A percentile compares a stretch with the other conserved stretches of the same genome.
Evolutionary conservation across 495 filamentous ascomycete genomes (phyloP).

Genomic region (Pyrenula aspistea): DNA sequence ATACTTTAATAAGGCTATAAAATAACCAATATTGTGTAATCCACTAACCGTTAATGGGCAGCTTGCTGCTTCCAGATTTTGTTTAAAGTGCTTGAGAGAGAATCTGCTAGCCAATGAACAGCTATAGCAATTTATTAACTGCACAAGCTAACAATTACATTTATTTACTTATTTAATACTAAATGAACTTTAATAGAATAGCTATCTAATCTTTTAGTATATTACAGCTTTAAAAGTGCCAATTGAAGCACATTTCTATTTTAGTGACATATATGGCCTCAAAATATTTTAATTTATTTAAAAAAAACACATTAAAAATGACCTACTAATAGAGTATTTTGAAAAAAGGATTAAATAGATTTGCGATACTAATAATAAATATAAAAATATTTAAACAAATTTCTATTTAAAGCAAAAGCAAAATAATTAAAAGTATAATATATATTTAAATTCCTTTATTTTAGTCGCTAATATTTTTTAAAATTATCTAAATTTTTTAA

Average conservation of each 20-base stretch:
- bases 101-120: not conserved
- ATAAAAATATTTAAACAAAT: not conserved
- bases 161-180: not conserved
- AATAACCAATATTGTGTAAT: constrained; percentile 8
- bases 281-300: not conserved
- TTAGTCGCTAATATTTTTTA: not conserved
- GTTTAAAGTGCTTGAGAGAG: not conserved
- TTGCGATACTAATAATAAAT: not conserved
- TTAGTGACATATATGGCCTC: not conserved
- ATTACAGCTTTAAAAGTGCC: not conserved
- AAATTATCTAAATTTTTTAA: not conserved
- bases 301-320: not conserved
- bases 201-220: not conserved
- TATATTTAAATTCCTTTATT: too few species aligned
- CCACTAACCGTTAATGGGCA: constrained; percentile 7
- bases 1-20: constrained; percentile 7
- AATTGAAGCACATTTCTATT: not conserved
- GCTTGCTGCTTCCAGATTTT: constrained; percentile 5
- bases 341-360: not conserved
- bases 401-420: not conserved
- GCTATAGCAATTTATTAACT: not conserved
- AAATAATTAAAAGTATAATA: too few species aligned
- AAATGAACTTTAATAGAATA: not conserved
- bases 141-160: not conserved
- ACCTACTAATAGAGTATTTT: too few species aligned